These are phyloP conservation scores for Barbatosphaeria neglecta DNA, from an alignment of 495 filamentous ascomycete genomes.

Conservation along the genomic window DNA sequence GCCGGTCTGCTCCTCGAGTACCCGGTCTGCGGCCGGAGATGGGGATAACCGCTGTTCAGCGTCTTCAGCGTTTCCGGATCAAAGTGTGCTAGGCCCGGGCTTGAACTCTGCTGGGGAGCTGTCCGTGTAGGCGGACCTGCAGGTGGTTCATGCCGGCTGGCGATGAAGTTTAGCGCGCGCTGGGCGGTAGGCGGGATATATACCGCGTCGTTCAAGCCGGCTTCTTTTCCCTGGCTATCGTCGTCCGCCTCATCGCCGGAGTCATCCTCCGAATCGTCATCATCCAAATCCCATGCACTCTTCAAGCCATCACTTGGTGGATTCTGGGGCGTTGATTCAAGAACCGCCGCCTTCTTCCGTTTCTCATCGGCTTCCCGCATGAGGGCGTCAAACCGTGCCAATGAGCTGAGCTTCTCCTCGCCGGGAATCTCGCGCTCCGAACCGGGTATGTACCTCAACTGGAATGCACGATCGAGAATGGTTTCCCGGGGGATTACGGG, in stretches of 20 bases:
- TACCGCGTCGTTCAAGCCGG: slow-evolving; percentile 18
- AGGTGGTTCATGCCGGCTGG: slow-evolving; percentile 23
- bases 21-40: slow-evolving; percentile 31
- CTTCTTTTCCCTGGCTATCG: slow-evolving; percentile 20
- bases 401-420: slow-evolving; percentile 43
- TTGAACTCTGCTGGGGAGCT: slow-evolving; percentile 6
- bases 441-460: slow-evolving; percentile 43
- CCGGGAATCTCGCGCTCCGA: slow-evolving; percentile 30
- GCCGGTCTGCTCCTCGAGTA: slow-evolving; percentile 27
- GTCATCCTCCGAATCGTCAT: slow-evolving; percentile 26
- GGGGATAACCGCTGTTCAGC: slow-evolving; percentile 13
- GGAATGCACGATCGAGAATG: slow-evolving; percentile 48
- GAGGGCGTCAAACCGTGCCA: slow-evolving; percentile 47
- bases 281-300: slow-evolving; percentile 36
- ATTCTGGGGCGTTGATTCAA: slow-evolving; percentile 5
- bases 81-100: slow-evolving; percentile 11
- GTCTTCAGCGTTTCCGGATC: slow-evolving; percentile 22
- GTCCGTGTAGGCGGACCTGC: neutral
- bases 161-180: slow-evolving; percentile 37
- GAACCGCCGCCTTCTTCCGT: slow-evolving; percentile 17
- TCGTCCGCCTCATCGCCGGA: slow-evolving; percentile 22
- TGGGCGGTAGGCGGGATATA: slow-evolving; percentile 25
- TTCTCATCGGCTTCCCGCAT: slow-evolving; percentile 44
- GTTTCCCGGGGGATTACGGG: slow-evolving; percentile 40
- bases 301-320: slow-evolving; percentile 15